Conservation (phyloP, 345 rosid genomes). For the Chamaenerion angustifolium region DNA sequence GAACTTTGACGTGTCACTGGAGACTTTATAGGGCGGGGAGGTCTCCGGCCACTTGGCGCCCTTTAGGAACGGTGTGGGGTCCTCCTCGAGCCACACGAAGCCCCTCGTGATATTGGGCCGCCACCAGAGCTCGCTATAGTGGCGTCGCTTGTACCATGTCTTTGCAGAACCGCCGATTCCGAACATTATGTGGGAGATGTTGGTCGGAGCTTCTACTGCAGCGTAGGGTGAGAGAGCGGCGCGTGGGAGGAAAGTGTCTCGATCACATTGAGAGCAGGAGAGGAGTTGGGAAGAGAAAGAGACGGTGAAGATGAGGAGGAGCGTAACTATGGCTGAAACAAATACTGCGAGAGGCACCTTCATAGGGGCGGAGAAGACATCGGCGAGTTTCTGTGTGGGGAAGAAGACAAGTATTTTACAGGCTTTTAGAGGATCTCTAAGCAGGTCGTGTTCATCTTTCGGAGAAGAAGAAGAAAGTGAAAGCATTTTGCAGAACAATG, state of each 20-base stretch:
- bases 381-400: conserved; percentile 14
- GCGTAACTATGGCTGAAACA: conserved; percentile 27
- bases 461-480: conserved; percentile 5
- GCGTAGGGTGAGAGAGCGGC: conserved; percentile 6
- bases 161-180: conserved; percentile 76
- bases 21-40: conserved; percentile 53
- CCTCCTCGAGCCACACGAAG: conserved; percentile 68
- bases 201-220: conserved; percentile 12
- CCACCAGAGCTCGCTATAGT: conserved; percentile 72
- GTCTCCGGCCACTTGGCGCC: conserved; percentile 26
- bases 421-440: conserved; percentile 21
- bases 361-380: conserved; percentile 21
- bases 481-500: background rate
- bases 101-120: conserved; percentile 54
- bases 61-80: conserved; percentile 16
- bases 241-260: background rate
- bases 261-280: conserved; percentile 17
- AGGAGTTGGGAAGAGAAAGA: conserved; percentile 12
- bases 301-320: conserved; percentile 27
- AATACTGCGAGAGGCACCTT: conserved; percentile 29
- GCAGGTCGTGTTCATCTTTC: background rate
- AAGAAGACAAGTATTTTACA: conserved; percentile 24
- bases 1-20: conserved; percentile 52
- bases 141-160: conserved; percentile 62
- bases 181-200: conserved; percentile 51